Conservation (phyloP, 371 early-diverging fungal genomes). For the Gilbertella persicaria region DNA sequence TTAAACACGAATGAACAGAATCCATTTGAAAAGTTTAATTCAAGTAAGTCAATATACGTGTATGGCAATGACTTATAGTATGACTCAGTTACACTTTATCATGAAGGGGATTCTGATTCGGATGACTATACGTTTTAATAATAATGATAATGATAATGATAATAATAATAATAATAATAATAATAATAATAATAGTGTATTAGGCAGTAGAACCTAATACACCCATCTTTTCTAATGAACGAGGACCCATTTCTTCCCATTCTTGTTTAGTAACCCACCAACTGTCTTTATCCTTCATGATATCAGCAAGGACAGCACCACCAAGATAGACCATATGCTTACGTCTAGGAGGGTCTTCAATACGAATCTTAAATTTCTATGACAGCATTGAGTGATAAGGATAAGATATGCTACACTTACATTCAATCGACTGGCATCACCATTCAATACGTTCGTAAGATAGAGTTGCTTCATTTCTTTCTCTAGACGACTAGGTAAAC, state of each 20-base stretch:
- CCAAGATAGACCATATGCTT: conserved; percentile 98
- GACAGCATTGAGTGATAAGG: not conserved
- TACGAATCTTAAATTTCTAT: conserved; percentile 95
- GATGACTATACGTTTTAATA: conserved; percentile 11
- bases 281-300: conserved; percentile 89
- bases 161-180: not conserved
- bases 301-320: conserved; percentile 96
- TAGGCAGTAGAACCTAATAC: conserved; percentile 47
- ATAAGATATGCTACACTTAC: conserved; percentile 50
- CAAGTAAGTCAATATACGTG: conserved; percentile 17
- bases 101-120: conserved; percentile 61
- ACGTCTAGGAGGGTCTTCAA: conserved; percentile 97
- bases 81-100: conserved; percentile 57
- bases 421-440: conserved; percentile 80
- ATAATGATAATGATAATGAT: not conserved
- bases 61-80: conserved; percentile 3
- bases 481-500: conserved; percentile 93
- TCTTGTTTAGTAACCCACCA: conserved; percentile 96
- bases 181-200: conserved; percentile 4
- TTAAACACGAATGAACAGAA: conserved; percentile 21
- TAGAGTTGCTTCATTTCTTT: conserved; percentile 98
- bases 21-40: conserved; percentile 36
- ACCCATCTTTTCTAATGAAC: conserved; percentile 76
- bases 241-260: conserved; percentile 91
- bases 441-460: conserved; percentile 82